These are phyloP conservation scores for Ruellia speciosa DNA, from an alignment of 305 asterid species.

Conservation along the genomic window DNA sequence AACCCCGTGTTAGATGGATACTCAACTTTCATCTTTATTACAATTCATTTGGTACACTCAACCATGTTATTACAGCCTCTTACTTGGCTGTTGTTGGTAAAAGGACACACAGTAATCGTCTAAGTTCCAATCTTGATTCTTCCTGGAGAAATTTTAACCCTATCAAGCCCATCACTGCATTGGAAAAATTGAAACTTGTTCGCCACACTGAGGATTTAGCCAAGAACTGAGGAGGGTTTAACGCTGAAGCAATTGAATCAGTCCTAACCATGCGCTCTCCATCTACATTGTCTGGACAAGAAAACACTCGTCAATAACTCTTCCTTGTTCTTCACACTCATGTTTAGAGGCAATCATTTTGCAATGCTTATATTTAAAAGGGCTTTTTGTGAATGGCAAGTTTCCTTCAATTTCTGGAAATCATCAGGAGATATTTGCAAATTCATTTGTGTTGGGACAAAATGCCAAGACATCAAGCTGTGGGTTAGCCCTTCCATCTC, in stretches of 20 bases:
- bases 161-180: too few species aligned
- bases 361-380: conserved; percentile 9
- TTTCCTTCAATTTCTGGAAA: conserved; percentile 7
- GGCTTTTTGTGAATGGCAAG: conserved; percentile 12
- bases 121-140: too few species aligned
- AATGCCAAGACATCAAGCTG: background rate
- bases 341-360: conserved; percentile 22
- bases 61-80: too few species aligned
- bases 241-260: conserved; percentile 67
- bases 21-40: too few species aligned
- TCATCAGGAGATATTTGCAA: background rate
- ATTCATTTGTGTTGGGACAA: background rate
- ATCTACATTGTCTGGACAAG: conserved; percentile 21
- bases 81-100: too few species aligned
- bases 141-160: too few species aligned
- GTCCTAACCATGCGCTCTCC: conserved; percentile 26
- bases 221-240: conserved; percentile 41
- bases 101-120: too few species aligned
- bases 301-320: too few species aligned
- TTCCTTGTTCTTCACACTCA: conserved; percentile 12
- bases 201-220: conserved; percentile 25
- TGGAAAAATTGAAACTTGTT: conserved; percentile 3
- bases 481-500: background rate
- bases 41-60: too few species aligned
- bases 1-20: too few species aligned